A percentile compares a stretch with the other conserved stretches of the same genome.
Evolutionary conservation across 495 filamentous ascomycete species (phyloP).

Genomic region (Penicillium steckii): DNA sequence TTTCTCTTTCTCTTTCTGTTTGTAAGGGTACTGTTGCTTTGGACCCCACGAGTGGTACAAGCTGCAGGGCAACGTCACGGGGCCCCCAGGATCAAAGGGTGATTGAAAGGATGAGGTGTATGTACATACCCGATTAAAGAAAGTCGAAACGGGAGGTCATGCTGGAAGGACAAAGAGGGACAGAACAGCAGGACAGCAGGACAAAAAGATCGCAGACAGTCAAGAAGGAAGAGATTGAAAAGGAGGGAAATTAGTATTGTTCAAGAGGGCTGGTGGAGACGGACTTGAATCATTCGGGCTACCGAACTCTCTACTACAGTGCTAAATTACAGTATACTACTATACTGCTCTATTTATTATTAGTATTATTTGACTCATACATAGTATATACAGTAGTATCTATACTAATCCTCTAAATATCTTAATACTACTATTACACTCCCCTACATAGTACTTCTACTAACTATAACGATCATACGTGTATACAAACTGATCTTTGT

Average conservation of each 20-base stretch:
- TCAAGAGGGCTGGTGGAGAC: conserved; percentile 8
- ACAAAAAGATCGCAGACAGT: not conserved
- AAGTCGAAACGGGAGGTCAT: not conserved
- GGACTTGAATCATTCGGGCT: conserved; percentile 17
- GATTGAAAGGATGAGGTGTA: not conserved
- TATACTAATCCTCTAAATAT: too few species aligned
- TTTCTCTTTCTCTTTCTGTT: too few species aligned
- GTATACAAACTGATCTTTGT: too few species aligned
- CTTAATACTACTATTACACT: too few species aligned
- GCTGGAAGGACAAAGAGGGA: not conserved
- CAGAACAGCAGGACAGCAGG: not conserved
- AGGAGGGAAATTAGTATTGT: not conserved
- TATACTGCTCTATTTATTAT: too few species aligned
- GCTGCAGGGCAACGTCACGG: not conserved
- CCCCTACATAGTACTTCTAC: too few species aligned
- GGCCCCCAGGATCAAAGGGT: not conserved
- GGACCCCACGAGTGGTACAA: not conserved
- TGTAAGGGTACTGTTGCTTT: too few species aligned
- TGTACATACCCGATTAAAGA: not conserved
- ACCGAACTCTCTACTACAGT: too few species aligned
- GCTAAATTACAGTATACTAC: too few species aligned
- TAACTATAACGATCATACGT: too few species aligned
- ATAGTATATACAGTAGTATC: too few species aligned
- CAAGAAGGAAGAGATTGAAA: not conserved
- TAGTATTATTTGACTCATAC: too few species aligned